Percentiles rank a stretch among this genome's conserved stretches.
Evolutionary conservation across 2,329 filamentous ascomycete species (phyloP).

Genomic region (Purpureocillium takamizusanense): DNA sequence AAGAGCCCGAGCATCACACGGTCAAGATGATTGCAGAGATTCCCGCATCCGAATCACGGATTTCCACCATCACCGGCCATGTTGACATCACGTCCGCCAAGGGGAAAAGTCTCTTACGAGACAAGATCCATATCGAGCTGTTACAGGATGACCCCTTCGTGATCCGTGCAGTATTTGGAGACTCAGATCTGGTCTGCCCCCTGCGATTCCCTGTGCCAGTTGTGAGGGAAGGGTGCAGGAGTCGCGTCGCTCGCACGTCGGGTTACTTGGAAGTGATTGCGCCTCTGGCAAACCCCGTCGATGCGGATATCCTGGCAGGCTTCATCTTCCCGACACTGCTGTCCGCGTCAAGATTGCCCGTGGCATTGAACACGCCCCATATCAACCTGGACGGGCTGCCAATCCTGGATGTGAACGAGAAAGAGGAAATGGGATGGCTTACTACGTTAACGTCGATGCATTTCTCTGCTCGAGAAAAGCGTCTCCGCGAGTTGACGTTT

Average conservation of each 20-base stretch:
- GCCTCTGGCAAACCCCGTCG: slow-evolving; percentile 14
- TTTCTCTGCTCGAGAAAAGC: slow-evolving; percentile 33
- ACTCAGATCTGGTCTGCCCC: slow-evolving; percentile 18
- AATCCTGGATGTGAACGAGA: slow-evolving; percentile 27
- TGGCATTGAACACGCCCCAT: slow-evolving; percentile 27
- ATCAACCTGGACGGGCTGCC: slow-evolving; percentile 36
- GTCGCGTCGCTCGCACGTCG: slow-evolving; percentile 33
- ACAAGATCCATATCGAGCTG: slow-evolving; percentile 27
- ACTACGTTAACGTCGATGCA: slow-evolving; percentile 25
- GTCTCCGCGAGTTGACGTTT: slow-evolving; percentile 18
- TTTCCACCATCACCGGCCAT: slow-evolving; percentile 28
- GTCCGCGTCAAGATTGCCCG: slow-evolving; percentile 18
- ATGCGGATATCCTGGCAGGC: slow-evolving; percentile 14
- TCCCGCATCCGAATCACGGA: slow-evolving; percentile 15
- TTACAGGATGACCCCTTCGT: slow-evolving; percentile 28
- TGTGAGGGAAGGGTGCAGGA: slow-evolving; percentile 21
- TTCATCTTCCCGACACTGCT: slow-evolving; percentile 28
- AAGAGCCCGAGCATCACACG: slow-evolving; percentile 10
- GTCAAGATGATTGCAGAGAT: slow-evolving; percentile 20
- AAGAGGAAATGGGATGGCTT: slow-evolving; percentile 27
- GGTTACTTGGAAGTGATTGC: slow-evolving; percentile 35
- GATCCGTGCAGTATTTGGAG: slow-evolving; percentile 30
- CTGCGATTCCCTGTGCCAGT: slow-evolving; percentile 32
- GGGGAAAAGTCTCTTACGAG: slow-evolving; percentile 25
- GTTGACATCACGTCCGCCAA: slow-evolving; percentile 25